Conservation (phyloP, 1,284 basidiomycete species). For the Nidula niveotomentosa region DNA sequence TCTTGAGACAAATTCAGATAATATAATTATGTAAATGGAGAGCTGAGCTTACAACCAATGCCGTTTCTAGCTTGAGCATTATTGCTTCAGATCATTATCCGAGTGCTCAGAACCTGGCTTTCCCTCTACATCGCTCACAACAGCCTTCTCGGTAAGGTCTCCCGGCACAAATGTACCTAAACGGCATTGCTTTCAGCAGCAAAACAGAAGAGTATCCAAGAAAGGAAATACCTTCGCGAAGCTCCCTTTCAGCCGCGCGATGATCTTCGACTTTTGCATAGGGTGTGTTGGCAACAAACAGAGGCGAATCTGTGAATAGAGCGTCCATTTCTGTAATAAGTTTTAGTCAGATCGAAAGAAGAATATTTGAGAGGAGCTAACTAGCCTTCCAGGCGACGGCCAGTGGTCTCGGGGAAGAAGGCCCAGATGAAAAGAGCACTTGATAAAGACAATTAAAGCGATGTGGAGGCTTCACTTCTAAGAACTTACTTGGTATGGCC, state of each 20-base stretch:
- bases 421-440: constrained; percentile 57
- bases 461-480: neutral
- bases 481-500: constrained; percentile 49
- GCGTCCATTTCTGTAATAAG: constrained; percentile 49
- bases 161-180: constrained; percentile 29
- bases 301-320: constrained; percentile 46
- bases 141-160: constrained; percentile 20
- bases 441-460: neutral
- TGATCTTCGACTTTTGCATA: constrained; percentile 35
- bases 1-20: too few species aligned
- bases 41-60: too few species aligned
- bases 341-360: neutral
- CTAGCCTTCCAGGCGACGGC: constrained; percentile 44
- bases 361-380: neutral
- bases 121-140: too few species aligned
- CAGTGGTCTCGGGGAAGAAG: constrained; percentile 46
- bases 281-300: constrained; percentile 47
- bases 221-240: constrained; percentile 30
- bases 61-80: too few species aligned
- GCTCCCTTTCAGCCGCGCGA: constrained; percentile 44
- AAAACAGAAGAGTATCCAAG: neutral
- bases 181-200: neutral
- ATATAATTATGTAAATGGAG: too few species aligned
- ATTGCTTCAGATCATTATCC: too few species aligned
- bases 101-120: too few species aligned